These are phyloP conservation scores for Cutaneotrichosporon sp. DNA, from an alignment of 1,284 basidiomycete species.

Conservation along the genomic window DNA sequence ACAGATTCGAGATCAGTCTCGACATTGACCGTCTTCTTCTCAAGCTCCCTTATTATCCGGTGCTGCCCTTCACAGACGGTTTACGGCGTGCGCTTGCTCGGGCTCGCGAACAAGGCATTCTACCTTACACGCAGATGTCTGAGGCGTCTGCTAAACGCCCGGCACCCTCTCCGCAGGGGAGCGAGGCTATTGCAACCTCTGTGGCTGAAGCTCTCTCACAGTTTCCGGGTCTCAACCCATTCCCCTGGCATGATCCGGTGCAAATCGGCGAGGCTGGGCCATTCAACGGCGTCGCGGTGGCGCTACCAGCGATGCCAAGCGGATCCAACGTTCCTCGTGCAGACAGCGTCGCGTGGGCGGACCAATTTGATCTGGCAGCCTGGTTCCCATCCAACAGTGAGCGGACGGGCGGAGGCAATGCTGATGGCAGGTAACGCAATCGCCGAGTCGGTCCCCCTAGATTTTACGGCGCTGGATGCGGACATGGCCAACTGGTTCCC, in stretches of 20 bases:
- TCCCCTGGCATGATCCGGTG: slow-evolving; percentile 19
- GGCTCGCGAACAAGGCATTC: slow-evolving; percentile 14
- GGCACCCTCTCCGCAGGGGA: slow-evolving; percentile 1
- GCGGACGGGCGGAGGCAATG: neutral
- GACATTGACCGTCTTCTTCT: slow-evolving; percentile 19
- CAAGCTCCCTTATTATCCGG: slow-evolving; percentile 14
- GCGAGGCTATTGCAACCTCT: neutral
- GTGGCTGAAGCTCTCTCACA: neutral
- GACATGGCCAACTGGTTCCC: slow-evolving; percentile 21
- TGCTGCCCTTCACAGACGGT: slow-evolving; percentile 10
- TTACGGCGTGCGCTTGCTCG: slow-evolving; percentile 13
- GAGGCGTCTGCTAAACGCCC: neutral
- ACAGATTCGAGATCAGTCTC: slow-evolving; percentile 13
- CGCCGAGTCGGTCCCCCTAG: neutral
- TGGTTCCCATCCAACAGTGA: slow-evolving; percentile 16
- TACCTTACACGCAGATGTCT: slow-evolving; percentile 12
- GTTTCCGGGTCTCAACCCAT: slow-evolving; percentile 17
- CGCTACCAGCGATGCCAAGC: neutral
- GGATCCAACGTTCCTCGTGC: neutral
- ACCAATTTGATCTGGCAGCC: slow-evolving; percentile 13
- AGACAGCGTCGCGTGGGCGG: slow-evolving; percentile 5
- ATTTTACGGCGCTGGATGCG: slow-evolving; percentile 11
- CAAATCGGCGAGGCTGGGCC: neutral
- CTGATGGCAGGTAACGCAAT: neutral
- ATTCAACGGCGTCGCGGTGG: neutral